A percentile compares a stretch with the other conserved stretches of the same genome.
Conservation (phyloP, 345 rosid genomes). For the Gossypium mustelinum region DNA sequence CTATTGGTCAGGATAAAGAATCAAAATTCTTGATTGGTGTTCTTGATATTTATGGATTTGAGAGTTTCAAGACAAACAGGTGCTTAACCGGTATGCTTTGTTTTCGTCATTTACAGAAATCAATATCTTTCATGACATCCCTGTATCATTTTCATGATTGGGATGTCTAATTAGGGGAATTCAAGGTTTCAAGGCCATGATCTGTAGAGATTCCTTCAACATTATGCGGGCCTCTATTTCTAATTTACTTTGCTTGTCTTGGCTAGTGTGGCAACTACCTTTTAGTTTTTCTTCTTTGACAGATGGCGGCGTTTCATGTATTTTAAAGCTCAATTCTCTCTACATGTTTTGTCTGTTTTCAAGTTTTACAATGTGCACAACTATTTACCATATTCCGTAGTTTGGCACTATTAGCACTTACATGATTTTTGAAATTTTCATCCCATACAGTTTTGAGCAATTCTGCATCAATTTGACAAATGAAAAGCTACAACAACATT, state of each 20-base stretch:
- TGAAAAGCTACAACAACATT: slow-evolving; percentile 98
- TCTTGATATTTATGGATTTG: slow-evolving; percentile 98
- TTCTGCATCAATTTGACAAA: slow-evolving; percentile 98
- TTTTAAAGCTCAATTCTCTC: slow-evolving; percentile 1
- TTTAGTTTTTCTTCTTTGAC: slow-evolving; percentile 2
- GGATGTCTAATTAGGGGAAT: slow-evolving; percentile 12
- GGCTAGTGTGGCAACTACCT: background rate
- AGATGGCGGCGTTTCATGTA: background rate
- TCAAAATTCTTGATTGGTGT: slow-evolving; percentile 83
- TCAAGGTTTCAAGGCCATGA: slow-evolving; percentile 2
- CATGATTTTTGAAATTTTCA: slow-evolving; percentile 20
- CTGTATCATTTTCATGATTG: background rate
- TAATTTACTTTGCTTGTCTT: slow-evolving; percentile 2
- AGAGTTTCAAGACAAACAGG: slow-evolving; percentile 99
- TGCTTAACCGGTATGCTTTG: slow-evolving; percentile 94
- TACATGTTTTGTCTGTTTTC: background rate
- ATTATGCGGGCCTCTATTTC: background rate
- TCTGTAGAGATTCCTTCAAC: background rate
- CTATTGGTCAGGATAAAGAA: slow-evolving; percentile 86
- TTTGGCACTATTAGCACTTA: slow-evolving; percentile 9
- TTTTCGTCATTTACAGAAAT: slow-evolving; percentile 35
- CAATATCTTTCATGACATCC: slow-evolving; percentile 9
- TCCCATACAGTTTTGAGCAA: slow-evolving; percentile 80
- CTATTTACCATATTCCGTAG: background rate
- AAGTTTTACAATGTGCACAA: background rate